phyloP scores from a whole-genome alignment of 768 basidiomycete species.

The Termitomyces titanicus region DNA sequence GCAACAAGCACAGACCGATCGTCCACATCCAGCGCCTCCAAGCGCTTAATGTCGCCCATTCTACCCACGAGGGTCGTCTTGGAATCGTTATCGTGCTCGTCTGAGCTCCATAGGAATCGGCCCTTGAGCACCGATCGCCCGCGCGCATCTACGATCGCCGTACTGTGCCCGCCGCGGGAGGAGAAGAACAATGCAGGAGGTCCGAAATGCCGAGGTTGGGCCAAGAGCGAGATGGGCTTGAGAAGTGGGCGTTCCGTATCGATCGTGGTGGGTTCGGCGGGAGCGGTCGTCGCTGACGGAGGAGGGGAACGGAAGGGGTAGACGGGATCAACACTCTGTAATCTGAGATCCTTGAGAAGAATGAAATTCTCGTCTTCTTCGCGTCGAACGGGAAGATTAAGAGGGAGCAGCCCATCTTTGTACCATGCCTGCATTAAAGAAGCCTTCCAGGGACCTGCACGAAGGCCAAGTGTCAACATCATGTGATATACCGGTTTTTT shows the following conservation, averaged over 20 bases:
- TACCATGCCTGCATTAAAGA: conserved; percentile 81
- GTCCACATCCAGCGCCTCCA: conserved; percentile 79
- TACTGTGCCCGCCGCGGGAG: conserved; percentile 87
- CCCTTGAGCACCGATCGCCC: conserved; percentile 82
- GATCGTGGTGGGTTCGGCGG: conserved; percentile 12
- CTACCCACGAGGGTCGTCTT: conserved; percentile 33
- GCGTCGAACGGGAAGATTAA: conserved; percentile 75
- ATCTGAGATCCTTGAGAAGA: conserved; percentile 68
- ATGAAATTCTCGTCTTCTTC: conserved; percentile 71
- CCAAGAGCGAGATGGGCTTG: conserved; percentile 68
- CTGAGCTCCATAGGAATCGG: conserved; percentile 74
- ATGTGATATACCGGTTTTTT: no score
- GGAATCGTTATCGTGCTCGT: conserved; percentile 48
- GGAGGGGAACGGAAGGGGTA: conserved; percentile 66
- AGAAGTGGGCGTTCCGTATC: conserved; percentile 55
- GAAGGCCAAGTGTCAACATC: not conserved
- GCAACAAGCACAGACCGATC: conserved; percentile 79
- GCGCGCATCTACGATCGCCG: conserved; percentile 81
- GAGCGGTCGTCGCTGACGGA: conserved; percentile 26
- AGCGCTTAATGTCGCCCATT: conserved; percentile 79
- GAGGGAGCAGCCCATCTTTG: conserved; percentile 33
- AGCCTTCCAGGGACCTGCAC: conserved; percentile 78
- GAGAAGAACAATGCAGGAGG: conserved; percentile 86
- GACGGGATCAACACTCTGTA: conserved; percentile 78
- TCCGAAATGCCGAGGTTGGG: conserved; percentile 80